Conservation (phyloP, 1,139 yeast species). For the Barnettozyma hawaiiensis region DNA sequence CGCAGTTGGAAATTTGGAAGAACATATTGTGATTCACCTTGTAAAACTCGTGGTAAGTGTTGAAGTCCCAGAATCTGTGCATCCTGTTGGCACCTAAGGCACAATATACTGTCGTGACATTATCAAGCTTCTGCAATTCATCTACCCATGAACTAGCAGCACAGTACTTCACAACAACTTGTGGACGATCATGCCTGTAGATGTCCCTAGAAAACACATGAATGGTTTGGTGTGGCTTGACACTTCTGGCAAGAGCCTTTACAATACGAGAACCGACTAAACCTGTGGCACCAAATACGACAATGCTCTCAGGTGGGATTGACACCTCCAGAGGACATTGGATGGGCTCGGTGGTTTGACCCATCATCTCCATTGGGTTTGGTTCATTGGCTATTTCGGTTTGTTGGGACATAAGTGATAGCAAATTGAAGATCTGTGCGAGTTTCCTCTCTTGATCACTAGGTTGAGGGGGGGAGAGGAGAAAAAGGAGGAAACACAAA, state of each 20-base stretch:
- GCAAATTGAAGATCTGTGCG: background rate
- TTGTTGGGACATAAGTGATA: background rate
- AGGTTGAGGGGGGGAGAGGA: too few species aligned
- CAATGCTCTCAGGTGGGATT: slow-evolving; percentile 8
- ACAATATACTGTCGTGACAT: slow-evolving; percentile 14
- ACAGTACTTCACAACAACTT: slow-evolving; percentile 8
- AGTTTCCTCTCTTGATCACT: background rate
- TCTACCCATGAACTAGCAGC: slow-evolving; percentile 12
- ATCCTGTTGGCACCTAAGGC: slow-evolving; percentile 12
- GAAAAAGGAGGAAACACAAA: background rate
- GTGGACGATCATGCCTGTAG: slow-evolving; percentile 8
- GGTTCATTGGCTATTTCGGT: background rate
- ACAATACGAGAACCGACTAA: slow-evolving; percentile 16
- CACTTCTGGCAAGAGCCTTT: slow-evolving; percentile 8
- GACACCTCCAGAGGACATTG: background rate
- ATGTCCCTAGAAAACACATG: slow-evolving; percentile 13
- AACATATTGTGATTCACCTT: slow-evolving; percentile 12
- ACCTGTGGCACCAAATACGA: slow-evolving; percentile 19
- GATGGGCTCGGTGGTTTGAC: background rate
- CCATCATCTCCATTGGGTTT: background rate
- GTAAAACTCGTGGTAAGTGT: slow-evolving; percentile 7
- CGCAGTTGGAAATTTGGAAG: slow-evolving; percentile 12
- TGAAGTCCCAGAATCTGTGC: slow-evolving; percentile 3
- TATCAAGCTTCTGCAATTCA: slow-evolving; percentile 12
- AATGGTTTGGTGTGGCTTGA: slow-evolving; percentile 6